phyloP scores from a whole-genome alignment of 2,329 filamentous ascomycete genomes.

The Trichoderma koningiopsis region DNA sequence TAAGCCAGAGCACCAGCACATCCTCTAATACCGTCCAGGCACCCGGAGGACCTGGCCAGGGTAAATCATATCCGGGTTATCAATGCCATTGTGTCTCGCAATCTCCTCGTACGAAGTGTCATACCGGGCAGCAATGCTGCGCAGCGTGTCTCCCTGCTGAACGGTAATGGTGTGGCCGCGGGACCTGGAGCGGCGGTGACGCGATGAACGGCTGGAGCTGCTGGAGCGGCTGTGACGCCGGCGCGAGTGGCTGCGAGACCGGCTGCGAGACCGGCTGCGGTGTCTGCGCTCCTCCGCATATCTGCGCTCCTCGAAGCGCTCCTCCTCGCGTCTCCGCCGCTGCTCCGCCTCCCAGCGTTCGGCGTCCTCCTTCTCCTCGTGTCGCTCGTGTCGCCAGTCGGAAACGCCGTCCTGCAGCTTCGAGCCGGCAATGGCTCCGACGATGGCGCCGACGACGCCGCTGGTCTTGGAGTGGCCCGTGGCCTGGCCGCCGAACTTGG shows the following conservation, averaged over 20 bases:
- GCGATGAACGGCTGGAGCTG: conserved; percentile 6
- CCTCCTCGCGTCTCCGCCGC: conserved; percentile 38
- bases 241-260: conserved; percentile 12
- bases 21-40: conserved; percentile 30
- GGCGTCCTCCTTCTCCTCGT: conserved; percentile 44
- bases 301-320: conserved; percentile 29
- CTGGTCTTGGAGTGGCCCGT: conserved; percentile 36
- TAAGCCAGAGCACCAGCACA: neutral
- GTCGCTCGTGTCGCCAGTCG: conserved; percentile 44
- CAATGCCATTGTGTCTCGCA: conserved; percentile 43
- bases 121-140: conserved; percentile 41
- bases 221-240: conserved; percentile 24
- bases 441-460: conserved; percentile 44
- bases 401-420: conserved; percentile 45
- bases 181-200: conserved; percentile 19
- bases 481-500: conserved; percentile 41
- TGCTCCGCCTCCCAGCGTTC: conserved; percentile 33
- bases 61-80: conserved; percentile 47
- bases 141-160: conserved; percentile 46
- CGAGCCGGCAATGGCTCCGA: conserved; percentile 46
- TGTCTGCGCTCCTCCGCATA: conserved; percentile 22
- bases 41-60: conserved; percentile 45
- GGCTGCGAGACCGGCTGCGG: conserved; percentile 27
- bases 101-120: conserved; percentile 43
- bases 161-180: conserved; percentile 37